Evolutionary conservation across 1,139 yeast species (phyloP), one percentile per base, ranked within the genome.

Genomic region (Sugiyamaella pinicola): DNA sequence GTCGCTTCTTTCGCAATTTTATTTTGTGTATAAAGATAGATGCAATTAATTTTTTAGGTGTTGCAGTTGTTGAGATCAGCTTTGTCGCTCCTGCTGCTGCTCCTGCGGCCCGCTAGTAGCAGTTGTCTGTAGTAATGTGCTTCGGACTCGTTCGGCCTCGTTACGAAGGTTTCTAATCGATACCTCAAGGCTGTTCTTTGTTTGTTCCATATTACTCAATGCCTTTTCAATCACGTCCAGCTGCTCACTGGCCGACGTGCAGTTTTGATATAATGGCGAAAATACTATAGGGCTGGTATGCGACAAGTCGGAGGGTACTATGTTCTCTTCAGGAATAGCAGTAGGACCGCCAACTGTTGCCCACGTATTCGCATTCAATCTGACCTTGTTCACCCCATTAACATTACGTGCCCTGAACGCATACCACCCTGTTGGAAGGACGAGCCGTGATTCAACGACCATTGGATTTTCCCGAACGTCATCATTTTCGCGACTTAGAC

Each of bases 361-460:
- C 62, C 60, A 58, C 12, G 55, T 47, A 28, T 48, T 45, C 15
- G 40, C 34, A 21, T 49, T 49, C n/a, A 55, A 42, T 37, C 49
- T 53, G 13, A 57, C 52, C 28, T 55, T 53, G 21, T 47, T 31
- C 10, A 31, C 45, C n/a, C 59, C 58, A 33, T 49, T 37, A 19
- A 39, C 40, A 13, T 47, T 43, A 10, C 54, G 45, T 15, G 60
- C 61, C 17, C 49, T 47, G 24, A 61, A 47, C 6, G 56, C 58
- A 8, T 54, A 47, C 64, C 63, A 61, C 3, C 63, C 63, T 3
- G 24, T 29, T 18, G 53, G 45, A 12, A 49, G 12, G 2, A 44
- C 44, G 13, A 49, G n/a, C 43, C 31, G 40, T 6, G 52, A 34
- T 15, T 49, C 43, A 26, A 41, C 46, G n/a, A 21, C 21, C 12